phyloP scores from a whole-genome alignment of 2,329 filamentous ascomycete species.

The Exophiala sideris region DNA sequence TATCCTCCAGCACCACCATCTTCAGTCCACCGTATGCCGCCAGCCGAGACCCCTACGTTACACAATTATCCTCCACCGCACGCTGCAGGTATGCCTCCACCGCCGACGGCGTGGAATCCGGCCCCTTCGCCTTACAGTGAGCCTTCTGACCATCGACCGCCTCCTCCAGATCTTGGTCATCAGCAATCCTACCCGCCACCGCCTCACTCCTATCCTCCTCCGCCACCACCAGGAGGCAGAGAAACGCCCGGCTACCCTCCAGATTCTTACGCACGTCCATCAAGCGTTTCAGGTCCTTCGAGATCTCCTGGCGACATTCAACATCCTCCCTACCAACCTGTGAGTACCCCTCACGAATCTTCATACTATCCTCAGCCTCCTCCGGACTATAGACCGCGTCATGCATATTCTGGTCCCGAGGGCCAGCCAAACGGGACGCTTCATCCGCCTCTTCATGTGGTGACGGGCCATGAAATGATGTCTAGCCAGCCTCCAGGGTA shows the following conservation, averaged over 20 bases:
- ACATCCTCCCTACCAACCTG: slow-evolving; percentile 24
- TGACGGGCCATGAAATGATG: slow-evolving; percentile 30
- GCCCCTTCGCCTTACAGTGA: slow-evolving; percentile 28
- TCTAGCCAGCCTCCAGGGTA: slow-evolving; percentile 19
- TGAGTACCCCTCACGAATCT: slow-evolving; percentile 24
- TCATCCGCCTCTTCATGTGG: slow-evolving; percentile 24
- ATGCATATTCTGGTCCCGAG: slow-evolving; percentile 25
- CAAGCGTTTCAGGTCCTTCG: slow-evolving; percentile 26
- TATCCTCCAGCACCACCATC: slow-evolving; percentile 22
- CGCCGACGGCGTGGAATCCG: slow-evolving; percentile 24
- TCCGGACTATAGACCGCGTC: slow-evolving; percentile 24
- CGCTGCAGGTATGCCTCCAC: slow-evolving; percentile 24
- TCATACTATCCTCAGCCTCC: slow-evolving; percentile 24
- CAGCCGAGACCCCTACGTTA: slow-evolving; percentile 27
- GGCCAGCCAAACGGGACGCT: slow-evolving; percentile 24
- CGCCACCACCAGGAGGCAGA: slow-evolving; percentile 13
- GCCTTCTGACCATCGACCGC: slow-evolving; percentile 23
- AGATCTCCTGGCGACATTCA: slow-evolving; percentile 27
- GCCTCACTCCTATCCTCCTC: slow-evolving; percentile 20
- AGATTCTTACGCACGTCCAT: slow-evolving; percentile 27
- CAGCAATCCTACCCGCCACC: slow-evolving; percentile 18
- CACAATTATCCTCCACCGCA: slow-evolving; percentile 26
- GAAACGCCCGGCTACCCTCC: slow-evolving; percentile 25
- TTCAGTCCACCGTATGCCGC: slow-evolving; percentile 24
- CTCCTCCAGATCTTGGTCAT: slow-evolving; percentile 22